phyloP scores from a whole-genome alignment of 148 eudicot species.

The Heliamphora exappendiculata region DNA sequence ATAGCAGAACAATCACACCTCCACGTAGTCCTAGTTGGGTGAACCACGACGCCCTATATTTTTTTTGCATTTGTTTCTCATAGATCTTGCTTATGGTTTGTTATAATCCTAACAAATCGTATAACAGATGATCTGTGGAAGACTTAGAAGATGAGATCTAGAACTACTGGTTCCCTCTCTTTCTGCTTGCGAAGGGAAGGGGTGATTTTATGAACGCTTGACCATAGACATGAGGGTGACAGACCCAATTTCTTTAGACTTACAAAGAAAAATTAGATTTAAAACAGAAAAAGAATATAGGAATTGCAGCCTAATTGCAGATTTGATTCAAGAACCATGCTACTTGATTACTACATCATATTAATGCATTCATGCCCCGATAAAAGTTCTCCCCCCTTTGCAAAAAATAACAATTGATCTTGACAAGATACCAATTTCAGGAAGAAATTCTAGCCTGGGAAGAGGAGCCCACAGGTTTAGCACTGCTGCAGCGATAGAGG shows the following conservation, averaged over 20 bases:
- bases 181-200: neutral
- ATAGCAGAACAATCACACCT: too few relatives aligned
- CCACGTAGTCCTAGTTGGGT: too few relatives aligned
- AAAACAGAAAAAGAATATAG: neutral
- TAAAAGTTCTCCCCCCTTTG: neutral
- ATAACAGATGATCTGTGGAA: neutral
- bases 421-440: conserved; percentile 26
- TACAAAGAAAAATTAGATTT: neutral
- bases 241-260: neutral
- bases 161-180: neutral
- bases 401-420: neutral
- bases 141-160: neutral
- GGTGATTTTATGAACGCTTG: neutral
- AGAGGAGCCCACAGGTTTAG: conserved; percentile 37
- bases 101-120: too few relatives aligned
- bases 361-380: neutral
- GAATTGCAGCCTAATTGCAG: neutral
- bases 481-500: conserved; percentile 65
- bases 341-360: neutral
- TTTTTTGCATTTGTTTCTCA: too few relatives aligned
- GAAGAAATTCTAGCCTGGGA: conserved; percentile 31
- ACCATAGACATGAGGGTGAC: neutral
- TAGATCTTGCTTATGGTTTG: too few relatives aligned
- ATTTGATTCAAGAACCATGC: neutral
- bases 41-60: too few relatives aligned